Evolutionary conservation across 495 filamentous ascomycete species (phyloP), one percentile per base, ranked within the genome.

Genomic region (Neurospora sp.): DNA sequence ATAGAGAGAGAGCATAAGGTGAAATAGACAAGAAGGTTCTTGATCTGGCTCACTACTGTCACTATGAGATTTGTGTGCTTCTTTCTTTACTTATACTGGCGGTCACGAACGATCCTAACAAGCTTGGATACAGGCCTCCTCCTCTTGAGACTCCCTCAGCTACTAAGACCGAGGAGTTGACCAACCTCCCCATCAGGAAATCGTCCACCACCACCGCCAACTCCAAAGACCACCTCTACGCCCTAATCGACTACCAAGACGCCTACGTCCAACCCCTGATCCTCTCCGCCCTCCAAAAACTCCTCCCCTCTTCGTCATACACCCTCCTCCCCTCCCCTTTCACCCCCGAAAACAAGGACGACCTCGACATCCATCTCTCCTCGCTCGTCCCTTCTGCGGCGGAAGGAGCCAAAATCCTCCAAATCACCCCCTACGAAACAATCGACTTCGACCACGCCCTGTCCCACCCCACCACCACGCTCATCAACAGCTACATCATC

Each of bases 401-500:
- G 82, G 81, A 76, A 78, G 81, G 76, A 78, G 74, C 83, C 59
- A 87, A 84, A 16, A 75, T 94, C 4, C 86, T 99, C n/a, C 90
- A 97, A 79, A 94, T 95, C 76, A 88, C 88, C 4, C 87, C 91
- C 68, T 99, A 99, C 81, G 96, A 99, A 81, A 85, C 88, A 39
- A 85, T 98, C 71, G 91, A 94, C 75, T 98, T 97, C 78, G 88
- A 91, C 39, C 89, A 92, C 73, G 83, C 91, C 61, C 82, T 93
- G 71, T 78, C 82, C 9, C 84, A 92, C 74, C 82, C 91, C 0
- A 78, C 76, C 12, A 88, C 87, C 1, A 89, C 85, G 53, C 86
- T 94, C 6, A 84, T 88, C 41, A 97, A 96, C 79, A 89, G 91
- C 73, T 98, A 97, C 78, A 89, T 97, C 77, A 94, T 97, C 80